Conservation (phyloP, 2,329 filamentous ascomycete genomes). For the Epichloe festucae region DNA sequence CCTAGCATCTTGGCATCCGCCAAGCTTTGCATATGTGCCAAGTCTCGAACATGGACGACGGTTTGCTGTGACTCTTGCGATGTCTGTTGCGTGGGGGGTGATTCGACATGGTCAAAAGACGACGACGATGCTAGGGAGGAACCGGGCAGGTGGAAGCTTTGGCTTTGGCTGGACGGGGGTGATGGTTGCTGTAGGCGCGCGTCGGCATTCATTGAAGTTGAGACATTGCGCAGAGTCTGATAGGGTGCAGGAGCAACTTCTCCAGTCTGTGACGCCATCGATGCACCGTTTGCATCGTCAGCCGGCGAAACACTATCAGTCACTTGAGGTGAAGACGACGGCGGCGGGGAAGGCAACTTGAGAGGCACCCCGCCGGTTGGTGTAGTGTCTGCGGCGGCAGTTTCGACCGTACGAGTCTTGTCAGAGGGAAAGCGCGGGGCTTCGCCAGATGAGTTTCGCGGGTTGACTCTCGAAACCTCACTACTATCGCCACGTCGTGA, state of each 20-base stretch:
- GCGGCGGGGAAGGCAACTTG: slow-evolving; percentile 41
- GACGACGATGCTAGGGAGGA: slow-evolving; percentile 2
- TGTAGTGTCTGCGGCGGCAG: slow-evolving; percentile 9
- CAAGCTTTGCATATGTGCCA: slow-evolving; percentile 83
- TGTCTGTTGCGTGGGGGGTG: slow-evolving; percentile 1
- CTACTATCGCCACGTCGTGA: slow-evolving; percentile 10
- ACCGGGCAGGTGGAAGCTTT: slow-evolving; percentile 19
- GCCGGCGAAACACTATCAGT: slow-evolving; percentile 22
- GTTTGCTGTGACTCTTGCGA: slow-evolving; percentile 24
- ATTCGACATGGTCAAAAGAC: background rate
- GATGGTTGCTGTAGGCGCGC: slow-evolving; percentile 20
- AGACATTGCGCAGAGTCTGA: slow-evolving; percentile 1
- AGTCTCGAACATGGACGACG: slow-evolving; percentile 69
- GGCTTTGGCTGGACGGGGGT: slow-evolving; percentile 22
- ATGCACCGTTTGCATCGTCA: slow-evolving; percentile 29
- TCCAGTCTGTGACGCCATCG: slow-evolving; percentile 34
- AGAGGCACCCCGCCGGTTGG: slow-evolving; percentile 29
- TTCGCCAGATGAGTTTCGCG: background rate
- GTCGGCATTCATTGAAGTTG: slow-evolving; percentile 11
- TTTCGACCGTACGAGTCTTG: background rate
- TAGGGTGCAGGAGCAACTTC: slow-evolving; percentile 14
- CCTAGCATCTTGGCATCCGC: slow-evolving; percentile 63
- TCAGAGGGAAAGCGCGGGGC: background rate
- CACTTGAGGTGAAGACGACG: slow-evolving; percentile 36
- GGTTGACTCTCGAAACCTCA: background rate